Evolutionary conservation across 2,329 filamentous ascomycete genomes (phyloP), one percentile per base, ranked within the genome.

Genomic region (Aureobasidium sp.): DNA sequence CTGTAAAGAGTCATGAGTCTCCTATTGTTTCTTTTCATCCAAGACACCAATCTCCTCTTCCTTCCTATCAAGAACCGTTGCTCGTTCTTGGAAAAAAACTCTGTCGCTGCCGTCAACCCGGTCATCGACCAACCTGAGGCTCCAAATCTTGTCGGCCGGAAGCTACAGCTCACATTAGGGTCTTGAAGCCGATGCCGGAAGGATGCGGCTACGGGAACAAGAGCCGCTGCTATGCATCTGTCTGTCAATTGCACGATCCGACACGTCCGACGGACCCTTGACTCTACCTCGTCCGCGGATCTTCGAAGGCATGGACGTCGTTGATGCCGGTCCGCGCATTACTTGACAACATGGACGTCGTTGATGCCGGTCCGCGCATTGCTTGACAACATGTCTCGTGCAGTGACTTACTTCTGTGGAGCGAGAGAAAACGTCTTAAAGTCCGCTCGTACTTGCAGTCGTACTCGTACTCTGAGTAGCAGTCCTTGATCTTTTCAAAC

Each of bases 1-100:
- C 6, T 16, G 12, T 22, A 32, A 45, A 45, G 41, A 45, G 41
- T 45, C 41, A 45, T 45, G 41, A 45, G 29, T 45, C 40, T 44
- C 29, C 41, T 45, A 45, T 45, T n/a, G n/a, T 45, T 24, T 19
- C 34, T 34, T 21, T 34, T 17, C 19, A 12, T 16, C 6, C 6
- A 5, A 34, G 27, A 16, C 17, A 32, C 6, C 29, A 24, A 34
- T 34, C 7, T 34, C 29, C 12, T 45, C 17, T 16, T 7, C 24
- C 29, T 34, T 45, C 27, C 40, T 16, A 14, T 32, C 19, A 6
- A 22, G n/a, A n/a, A n/a, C n/a, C n/a, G n/a, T n/a, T n/a, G n/a
- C 32, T n/a, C 16, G 25, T 14, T 32, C 41, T 32, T 30, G 41
- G 29, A 22, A 34, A 22, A 34, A 44, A 45, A 45, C 41, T 45